Evolutionary conservation across 495 filamentous ascomycete species (phyloP).

Genomic region (Staphylotrichum tortipilum): DNA sequence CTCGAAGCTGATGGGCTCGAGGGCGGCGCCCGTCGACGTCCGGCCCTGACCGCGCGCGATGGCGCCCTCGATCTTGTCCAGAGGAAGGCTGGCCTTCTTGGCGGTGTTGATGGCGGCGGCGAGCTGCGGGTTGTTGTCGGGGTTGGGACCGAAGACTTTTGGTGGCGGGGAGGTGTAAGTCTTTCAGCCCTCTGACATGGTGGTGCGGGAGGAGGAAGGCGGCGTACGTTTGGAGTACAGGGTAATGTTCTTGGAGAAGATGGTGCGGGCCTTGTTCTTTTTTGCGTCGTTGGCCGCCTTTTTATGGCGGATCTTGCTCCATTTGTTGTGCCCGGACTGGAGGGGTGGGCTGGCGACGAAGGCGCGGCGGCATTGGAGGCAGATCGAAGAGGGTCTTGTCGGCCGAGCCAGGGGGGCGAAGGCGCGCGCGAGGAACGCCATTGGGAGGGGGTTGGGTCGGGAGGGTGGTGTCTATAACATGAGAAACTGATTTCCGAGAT

Average conservation of each 20-base stretch:
- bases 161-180: constrained; percentile 13
- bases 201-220: constrained; percentile 1
- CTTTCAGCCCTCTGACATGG: constrained; percentile 2
- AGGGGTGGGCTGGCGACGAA: constrained; percentile 46
- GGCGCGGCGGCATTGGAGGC: constrained; percentile 36
- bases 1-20: constrained; percentile 74
- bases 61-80: constrained; percentile 70
- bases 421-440: constrained; percentile 16
- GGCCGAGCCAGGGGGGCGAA: constrained; percentile 7
- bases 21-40: constrained; percentile 56
- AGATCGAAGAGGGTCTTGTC: constrained; percentile 18
- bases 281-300: constrained; percentile 70
- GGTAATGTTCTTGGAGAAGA: constrained; percentile 44
- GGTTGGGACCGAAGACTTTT: constrained; percentile 56
- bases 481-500: neutral
- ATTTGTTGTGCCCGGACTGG: constrained; percentile 74
- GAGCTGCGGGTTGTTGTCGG: constrained; percentile 63
- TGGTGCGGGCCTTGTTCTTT: constrained; percentile 41
- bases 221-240: constrained; percentile 43
- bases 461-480: neutral
- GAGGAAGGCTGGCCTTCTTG: constrained; percentile 80
- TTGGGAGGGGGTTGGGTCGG: neutral
- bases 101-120: constrained; percentile 62
- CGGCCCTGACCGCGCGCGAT: constrained; percentile 81
- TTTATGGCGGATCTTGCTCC: constrained; percentile 92